Base-by-base conservation (phyloP, 768 basidiomycete species). In the Tulasnella sp. region DNA sequence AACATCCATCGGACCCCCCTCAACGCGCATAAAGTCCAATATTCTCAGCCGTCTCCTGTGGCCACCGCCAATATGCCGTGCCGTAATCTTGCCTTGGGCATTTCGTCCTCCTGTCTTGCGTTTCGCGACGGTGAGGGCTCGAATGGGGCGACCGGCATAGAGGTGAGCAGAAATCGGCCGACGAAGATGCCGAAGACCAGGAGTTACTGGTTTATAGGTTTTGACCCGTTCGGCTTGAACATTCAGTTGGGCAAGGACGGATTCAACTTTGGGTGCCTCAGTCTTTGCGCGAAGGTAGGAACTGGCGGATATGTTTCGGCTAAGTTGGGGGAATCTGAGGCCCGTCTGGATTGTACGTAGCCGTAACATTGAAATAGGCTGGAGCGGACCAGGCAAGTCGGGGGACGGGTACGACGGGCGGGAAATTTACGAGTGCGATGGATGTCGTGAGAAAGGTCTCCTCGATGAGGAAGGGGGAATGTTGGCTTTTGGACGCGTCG, bases 101-200 rank as follows among this genome's bases (percentile, higher is more conserved):
- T 93, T 93, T 23, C 96, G 75, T 0, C 96, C 96, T 31, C 96
- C 96, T 14, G 79, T 83, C 69, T 80, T 83, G 54, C 94, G 80
- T 61, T 83, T 76, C 6, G 93, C 77, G 40, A 83, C 69, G 6
- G 94, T 99, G 53, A 99, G 80, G 12, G 76, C 71, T 21, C 88
- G 81, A 15, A 94, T 69, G 6, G 96, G 93, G n/a, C 81, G 73
- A 27, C 96, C 92, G 62, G 80, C 75, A 72, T 83, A 93, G 19
- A 98, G 66, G 63, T 98, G 91, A 3, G 76, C 75, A 62, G 86
- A 83, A 49, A 89, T 71, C 2, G 89, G 86, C n/a, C 84, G 80
- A 31, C 79, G 77, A 41, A 93, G 78, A 67, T 96, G 91, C 36
- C 94, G 89, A 34, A 91, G 76, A 62, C 84, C 80, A 1, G 90